A percentile compares a stretch with the other conserved stretches of the same genome.
These are phyloP conservation scores for Alternaria rosae DNA, from an alignment of 2,329 filamentous ascomycete genomes.

Conservation along the genomic window DNA sequence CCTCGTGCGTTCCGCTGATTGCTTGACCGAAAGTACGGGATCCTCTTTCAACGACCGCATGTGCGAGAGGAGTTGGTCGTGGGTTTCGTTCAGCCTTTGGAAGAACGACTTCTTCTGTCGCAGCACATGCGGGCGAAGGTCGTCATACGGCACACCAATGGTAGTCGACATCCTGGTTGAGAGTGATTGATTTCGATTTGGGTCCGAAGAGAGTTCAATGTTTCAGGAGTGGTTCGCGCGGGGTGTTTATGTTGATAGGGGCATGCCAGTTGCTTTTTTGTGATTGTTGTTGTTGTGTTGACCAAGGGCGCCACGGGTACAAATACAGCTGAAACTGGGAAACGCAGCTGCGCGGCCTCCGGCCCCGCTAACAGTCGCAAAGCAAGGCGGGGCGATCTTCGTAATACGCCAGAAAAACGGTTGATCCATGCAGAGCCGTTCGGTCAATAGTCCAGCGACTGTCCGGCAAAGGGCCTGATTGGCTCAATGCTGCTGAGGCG, in stretches of 20 bases:
- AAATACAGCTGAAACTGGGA: slow-evolving; percentile 16
- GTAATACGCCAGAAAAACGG: slow-evolving; percentile 10
- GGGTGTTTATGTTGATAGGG: slow-evolving; percentile 13
- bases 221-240: background rate
- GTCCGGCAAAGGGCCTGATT: background rate
- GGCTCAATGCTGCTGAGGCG: background rate
- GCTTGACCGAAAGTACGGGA: background rate
- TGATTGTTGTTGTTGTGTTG: slow-evolving; percentile 11
- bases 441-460: slow-evolving; percentile 5
- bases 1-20: slow-evolving; percentile 6
- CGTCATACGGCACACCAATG: slow-evolving; percentile 17
- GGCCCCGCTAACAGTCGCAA: slow-evolving; percentile 10
- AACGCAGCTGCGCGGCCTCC: slow-evolving; percentile 2
- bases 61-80: slow-evolving; percentile 16
- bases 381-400: slow-evolving; percentile 17
- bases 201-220: background rate
- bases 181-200: background rate
- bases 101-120: slow-evolving; percentile 25
- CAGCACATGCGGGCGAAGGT: slow-evolving; percentile 14
- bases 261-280: slow-evolving; percentile 12
- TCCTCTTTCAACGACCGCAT: slow-evolving; percentile 19
- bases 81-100: slow-evolving; percentile 21
- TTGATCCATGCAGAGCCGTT: slow-evolving; percentile 18
- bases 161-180: slow-evolving; percentile 19
- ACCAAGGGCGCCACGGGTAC: slow-evolving; percentile 8